These are phyloP conservation scores for Chaetomium strumarium DNA, from an alignment of 2,329 filamentous ascomycete genomes.

Conservation along the genomic window DNA sequence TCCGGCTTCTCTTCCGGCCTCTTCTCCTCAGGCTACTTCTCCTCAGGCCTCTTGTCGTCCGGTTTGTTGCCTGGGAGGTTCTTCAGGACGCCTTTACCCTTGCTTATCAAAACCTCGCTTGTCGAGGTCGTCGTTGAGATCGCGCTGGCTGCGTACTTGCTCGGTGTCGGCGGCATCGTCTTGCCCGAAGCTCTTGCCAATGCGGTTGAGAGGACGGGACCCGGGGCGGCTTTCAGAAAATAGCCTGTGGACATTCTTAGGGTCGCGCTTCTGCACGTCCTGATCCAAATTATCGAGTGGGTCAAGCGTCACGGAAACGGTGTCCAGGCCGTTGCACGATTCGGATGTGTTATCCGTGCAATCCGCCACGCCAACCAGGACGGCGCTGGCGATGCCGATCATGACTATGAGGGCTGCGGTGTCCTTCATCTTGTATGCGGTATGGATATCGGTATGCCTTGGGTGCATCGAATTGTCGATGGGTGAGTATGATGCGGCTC, in stretches of 20 bases:
- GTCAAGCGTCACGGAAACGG: not conserved
- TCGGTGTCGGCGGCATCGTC: not conserved
- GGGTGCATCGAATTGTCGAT: not conserved
- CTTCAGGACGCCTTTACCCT: not conserved
- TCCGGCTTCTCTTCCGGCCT: too few species aligned
- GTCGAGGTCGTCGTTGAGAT: not conserved
- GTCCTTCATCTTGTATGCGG: not conserved
- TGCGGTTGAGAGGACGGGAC: too few species aligned
- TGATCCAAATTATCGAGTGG: not conserved
- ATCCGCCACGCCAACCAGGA: too few species aligned
- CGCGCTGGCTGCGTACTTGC: not conserved
- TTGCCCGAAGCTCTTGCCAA: too few species aligned
- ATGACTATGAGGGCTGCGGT: not conserved
- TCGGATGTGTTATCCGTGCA: too few species aligned
- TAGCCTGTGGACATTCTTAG: not conserved
- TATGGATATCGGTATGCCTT: not conserved
- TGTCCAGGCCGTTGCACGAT: not conserved
- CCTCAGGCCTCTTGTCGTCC: not conserved
- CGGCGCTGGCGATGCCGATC: not conserved
- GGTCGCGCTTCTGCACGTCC: not conserved
- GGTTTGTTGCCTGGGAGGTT: not conserved
- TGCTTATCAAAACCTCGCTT: not conserved
- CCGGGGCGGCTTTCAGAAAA: too few species aligned
- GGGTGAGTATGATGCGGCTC: too few species aligned
- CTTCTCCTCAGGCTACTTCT: too few species aligned